These are phyloP conservation scores for Meredithiella fracta DNA, from an alignment of 2,329 filamentous ascomycete species.

Conservation along the genomic window DNA sequence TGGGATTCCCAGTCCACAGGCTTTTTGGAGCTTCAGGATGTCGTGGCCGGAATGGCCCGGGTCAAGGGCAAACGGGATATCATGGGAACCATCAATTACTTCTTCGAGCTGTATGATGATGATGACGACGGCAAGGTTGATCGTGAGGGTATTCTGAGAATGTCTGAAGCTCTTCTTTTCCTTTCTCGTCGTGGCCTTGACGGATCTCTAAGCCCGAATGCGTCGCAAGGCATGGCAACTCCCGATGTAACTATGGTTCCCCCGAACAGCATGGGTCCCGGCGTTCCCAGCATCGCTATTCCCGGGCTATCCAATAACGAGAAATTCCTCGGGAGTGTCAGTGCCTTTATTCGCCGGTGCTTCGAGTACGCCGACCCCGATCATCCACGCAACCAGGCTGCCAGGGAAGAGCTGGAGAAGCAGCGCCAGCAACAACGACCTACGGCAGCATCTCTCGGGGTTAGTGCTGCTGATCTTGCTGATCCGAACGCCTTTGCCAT, in stretches of 20 bases:
- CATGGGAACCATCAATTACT: conserved; percentile 95
- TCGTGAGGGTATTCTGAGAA: conserved; percentile 82
- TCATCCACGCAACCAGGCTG: conserved; percentile 44
- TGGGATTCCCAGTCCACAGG: conserved; percentile 71
- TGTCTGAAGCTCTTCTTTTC: conserved; percentile 87
- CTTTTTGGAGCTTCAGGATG: conserved; percentile 74
- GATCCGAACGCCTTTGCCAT: conserved; percentile 49
- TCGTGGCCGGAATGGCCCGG: conserved; percentile 75
- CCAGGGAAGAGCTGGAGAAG: conserved; percentile 16
- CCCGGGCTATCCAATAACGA: conserved; percentile 56
- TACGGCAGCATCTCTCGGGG: conserved; percentile 1
- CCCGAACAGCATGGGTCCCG: not conserved
- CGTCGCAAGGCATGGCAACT: conserved; percentile 19
- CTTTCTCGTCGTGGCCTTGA: conserved; percentile 77
- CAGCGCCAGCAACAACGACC: conserved; percentile 6
- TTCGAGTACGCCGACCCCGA: conserved; percentile 98
- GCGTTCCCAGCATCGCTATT: conserved; percentile 23
- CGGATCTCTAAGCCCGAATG: conserved; percentile 50
- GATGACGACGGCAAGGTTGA: conserved; percentile 82
- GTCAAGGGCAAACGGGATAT: conserved; percentile 92
- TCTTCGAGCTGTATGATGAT: conserved; percentile 95
- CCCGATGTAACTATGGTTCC: conserved; percentile 20
- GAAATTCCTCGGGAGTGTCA: conserved; percentile 79
- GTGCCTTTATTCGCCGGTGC: conserved; percentile 85
- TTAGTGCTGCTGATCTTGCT: conserved; percentile 14